Percentiles rank a stretch among this genome's conserved stretches.
Conservation (phyloP, 768 basidiomycete species). For the Tulasnella sp. region DNA sequence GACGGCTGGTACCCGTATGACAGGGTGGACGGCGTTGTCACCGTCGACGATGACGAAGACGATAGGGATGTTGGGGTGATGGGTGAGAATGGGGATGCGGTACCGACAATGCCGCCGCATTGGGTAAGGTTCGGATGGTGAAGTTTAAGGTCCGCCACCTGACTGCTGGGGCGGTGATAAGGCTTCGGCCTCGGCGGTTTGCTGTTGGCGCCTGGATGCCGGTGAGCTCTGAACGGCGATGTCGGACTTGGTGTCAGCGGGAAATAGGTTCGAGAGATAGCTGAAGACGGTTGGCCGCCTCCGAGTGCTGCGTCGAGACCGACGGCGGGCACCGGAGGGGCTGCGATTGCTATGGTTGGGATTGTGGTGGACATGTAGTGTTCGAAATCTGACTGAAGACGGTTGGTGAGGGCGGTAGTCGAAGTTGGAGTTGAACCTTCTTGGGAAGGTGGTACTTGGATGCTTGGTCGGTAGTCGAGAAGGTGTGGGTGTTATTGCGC, state of each 20-base stretch:
- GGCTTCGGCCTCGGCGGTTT: slow-evolving; percentile 23
- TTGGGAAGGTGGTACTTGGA: neutral
- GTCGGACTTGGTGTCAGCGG: slow-evolving; percentile 21
- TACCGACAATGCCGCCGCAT: neutral
- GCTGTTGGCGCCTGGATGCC: neutral
- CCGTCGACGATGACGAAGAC: neutral
- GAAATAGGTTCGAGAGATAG: neutral
- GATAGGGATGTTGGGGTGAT: slow-evolving; percentile 8
- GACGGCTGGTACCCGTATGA: neutral
- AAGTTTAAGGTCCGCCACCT: slow-evolving; percentile 15
- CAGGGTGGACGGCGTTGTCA: neutral
- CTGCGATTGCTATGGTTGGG: neutral
- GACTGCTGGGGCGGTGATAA: slow-evolving; percentile 24
- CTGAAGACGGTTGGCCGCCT: neutral
- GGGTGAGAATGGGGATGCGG: neutral
- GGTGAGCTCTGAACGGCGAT: slow-evolving; percentile 24
- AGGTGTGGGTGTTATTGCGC: neutral
- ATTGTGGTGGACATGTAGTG: neutral
- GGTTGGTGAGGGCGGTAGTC: neutral
- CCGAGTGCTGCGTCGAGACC: neutral
- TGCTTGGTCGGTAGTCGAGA: slow-evolving; percentile 1
- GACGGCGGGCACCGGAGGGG: neutral
- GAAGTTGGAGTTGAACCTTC: neutral
- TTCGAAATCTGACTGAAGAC: neutral
- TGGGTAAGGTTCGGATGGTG: slow-evolving; percentile 5